Evolutionary conservation across 768 basidiomycete genomes (phyloP).

Genomic region (Suillus subaureus): DNA sequence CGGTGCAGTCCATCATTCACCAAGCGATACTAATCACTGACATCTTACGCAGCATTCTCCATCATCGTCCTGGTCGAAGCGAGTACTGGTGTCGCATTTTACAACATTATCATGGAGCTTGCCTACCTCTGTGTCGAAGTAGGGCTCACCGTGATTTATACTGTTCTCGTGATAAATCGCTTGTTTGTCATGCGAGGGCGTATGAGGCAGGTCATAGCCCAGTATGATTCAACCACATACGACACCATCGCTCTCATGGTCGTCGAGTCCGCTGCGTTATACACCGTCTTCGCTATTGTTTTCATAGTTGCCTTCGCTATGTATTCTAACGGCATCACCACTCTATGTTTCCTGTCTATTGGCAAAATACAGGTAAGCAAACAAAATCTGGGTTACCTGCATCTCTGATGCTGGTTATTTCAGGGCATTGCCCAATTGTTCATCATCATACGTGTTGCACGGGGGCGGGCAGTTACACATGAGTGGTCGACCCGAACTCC

Average conservation of each 20-base stretch:
- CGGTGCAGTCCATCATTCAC: slow-evolving; percentile 12
- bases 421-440: slow-evolving; percentile 37
- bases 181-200: slow-evolving; percentile 25
- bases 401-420: background rate
- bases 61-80: slow-evolving; percentile 21
- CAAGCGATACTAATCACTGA: background rate
- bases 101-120: slow-evolving; percentile 26
- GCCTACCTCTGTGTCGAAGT: slow-evolving; percentile 35
- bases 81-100: slow-evolving; percentile 20
- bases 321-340: slow-evolving; percentile 22
- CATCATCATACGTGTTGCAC: slow-evolving; percentile 40
- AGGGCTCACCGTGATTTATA: slow-evolving; percentile 33
- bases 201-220: slow-evolving; percentile 17
- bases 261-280: slow-evolving; percentile 32
- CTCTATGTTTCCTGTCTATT: slow-evolving; percentile 35
- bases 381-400: too few species aligned
- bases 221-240: slow-evolving; percentile 18
- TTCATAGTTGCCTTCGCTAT: slow-evolving; percentile 29
- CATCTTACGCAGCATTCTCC: slow-evolving; percentile 15
- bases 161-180: slow-evolving; percentile 33
- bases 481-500: background rate
- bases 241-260: slow-evolving; percentile 31
- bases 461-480: slow-evolving; percentile 26
- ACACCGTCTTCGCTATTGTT: slow-evolving; percentile 23
- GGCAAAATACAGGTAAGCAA: slow-evolving; percentile 33